Evolutionary conservation across 129 eudicot genomes (phyloP).

Genomic region (Flaveria sonorensis): DNA sequence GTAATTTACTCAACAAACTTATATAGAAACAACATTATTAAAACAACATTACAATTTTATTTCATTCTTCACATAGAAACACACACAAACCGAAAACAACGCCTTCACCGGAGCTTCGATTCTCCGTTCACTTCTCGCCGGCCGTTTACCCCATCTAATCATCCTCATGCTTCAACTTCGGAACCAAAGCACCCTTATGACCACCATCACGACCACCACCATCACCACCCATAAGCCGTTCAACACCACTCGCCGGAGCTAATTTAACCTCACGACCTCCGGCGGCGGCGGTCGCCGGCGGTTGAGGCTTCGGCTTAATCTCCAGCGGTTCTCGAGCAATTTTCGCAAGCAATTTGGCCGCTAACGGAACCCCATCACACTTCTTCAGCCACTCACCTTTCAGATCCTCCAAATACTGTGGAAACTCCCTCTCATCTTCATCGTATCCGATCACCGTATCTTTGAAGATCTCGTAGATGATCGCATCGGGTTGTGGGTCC

Average conservation of each 20-base stretch:
- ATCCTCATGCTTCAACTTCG: too few species aligned
- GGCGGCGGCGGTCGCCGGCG: background rate
- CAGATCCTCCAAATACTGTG: background rate
- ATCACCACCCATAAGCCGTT: too few species aligned
- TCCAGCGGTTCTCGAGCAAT: conserved; percentile 23
- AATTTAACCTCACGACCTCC: background rate
- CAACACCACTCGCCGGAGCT: too few species aligned
- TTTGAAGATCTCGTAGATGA: conserved; percentile 30
- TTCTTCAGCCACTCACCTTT: conserved; percentile 24
- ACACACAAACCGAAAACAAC: background rate
- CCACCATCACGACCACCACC: too few species aligned
- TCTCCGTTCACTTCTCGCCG: too few species aligned
- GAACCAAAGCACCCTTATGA: too few species aligned
- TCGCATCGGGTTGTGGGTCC: conserved; percentile 21
- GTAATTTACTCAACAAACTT: too few species aligned
- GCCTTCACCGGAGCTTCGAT: background rate
- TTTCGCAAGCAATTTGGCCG: conserved; percentile 45
- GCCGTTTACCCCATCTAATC: too few species aligned
- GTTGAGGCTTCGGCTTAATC: background rate
- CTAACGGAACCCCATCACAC: conserved; percentile 47
- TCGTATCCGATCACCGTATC: conserved; percentile 37
- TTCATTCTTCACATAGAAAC: background rate
- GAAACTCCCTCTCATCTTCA: conserved; percentile 30
- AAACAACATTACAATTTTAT: too few species aligned
- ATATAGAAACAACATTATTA: too few species aligned